Evolutionary conservation across 1,284 basidiomycete genomes (phyloP).

Genomic region (Heimioporus retisporus): DNA sequence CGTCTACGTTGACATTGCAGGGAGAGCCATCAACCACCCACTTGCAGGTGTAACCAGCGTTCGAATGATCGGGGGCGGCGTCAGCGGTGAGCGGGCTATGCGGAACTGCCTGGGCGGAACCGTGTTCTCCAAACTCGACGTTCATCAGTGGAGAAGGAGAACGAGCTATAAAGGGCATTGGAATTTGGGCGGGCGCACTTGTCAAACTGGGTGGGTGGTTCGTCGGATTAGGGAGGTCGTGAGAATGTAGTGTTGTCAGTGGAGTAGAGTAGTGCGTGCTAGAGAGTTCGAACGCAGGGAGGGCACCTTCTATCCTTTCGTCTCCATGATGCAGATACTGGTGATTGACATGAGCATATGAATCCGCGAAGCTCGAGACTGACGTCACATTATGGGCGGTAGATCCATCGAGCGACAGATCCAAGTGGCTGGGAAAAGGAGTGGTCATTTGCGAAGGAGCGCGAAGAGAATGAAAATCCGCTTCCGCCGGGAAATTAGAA

Average conservation of each 20-base stretch:
- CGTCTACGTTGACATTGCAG: constrained; percentile 14
- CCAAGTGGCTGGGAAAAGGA: not conserved
- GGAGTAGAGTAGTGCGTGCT: not conserved
- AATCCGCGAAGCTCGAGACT: not conserved
- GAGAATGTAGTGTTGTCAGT: not conserved
- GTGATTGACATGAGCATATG: not conserved
- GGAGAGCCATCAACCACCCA: constrained; percentile 5
- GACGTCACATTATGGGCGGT: not conserved
- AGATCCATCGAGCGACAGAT: not conserved
- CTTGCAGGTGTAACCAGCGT: constrained; percentile 10
- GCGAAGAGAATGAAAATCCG: not conserved
- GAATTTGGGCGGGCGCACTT: not conserved
- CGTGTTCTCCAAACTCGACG: not conserved
- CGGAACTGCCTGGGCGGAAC: not conserved
- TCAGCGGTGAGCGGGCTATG: not conserved
- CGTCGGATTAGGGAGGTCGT: not conserved
- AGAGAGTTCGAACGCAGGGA: not conserved
- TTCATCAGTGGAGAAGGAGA: not conserved
- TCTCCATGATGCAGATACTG: not conserved
- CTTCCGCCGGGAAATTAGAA: not conserved
- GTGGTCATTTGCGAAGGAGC: not conserved
- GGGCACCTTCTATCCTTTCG: not conserved
- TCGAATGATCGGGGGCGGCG: not conserved
- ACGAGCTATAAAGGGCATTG: not conserved
- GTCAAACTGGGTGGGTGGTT: not conserved